Evolutionary conservation across 331 rosid genomes (phyloP).

Genomic region (Prunus yedoensis): DNA sequence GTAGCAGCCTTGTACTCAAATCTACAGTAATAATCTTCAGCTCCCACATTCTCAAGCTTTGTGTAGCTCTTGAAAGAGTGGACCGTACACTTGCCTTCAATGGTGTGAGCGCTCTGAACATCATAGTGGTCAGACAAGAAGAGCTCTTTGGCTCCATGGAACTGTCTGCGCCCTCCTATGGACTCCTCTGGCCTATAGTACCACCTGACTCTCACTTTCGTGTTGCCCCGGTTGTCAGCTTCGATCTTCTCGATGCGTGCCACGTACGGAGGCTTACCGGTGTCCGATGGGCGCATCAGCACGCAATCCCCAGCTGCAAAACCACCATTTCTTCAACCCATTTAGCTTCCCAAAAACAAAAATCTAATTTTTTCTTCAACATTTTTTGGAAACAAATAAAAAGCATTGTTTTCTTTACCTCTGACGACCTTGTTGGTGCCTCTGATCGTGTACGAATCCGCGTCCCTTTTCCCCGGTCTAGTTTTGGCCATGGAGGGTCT

Average conservation of each 20-base stretch:
- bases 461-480: slow-evolving; percentile 63
- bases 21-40: slow-evolving; percentile 85
- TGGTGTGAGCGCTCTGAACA: slow-evolving; percentile 86
- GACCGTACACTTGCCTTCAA: slow-evolving; percentile 84
- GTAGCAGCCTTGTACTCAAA: slow-evolving; percentile 93
- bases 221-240: slow-evolving; percentile 54
- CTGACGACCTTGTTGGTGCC: slow-evolving; percentile 87
- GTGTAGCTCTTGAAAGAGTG: slow-evolving; percentile 88
- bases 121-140: slow-evolving; percentile 86
- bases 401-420: slow-evolving; percentile 43
- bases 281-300: slow-evolving; percentile 84
- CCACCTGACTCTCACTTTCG: slow-evolving; percentile 83
- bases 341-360: background rate
- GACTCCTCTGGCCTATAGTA: slow-evolving; percentile 96
- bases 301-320: slow-evolving; percentile 78
- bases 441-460: slow-evolving; percentile 72
- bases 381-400: background rate
- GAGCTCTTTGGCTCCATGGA: slow-evolving; percentile 86
- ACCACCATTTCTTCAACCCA: background rate
- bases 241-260: slow-evolving; percentile 91
- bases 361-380: background rate
- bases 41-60: slow-evolving; percentile 82
- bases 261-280: slow-evolving; percentile 77
- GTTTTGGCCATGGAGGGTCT: slow-evolving; percentile 65
- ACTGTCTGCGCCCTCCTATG: slow-evolving; percentile 88